Evolutionary conservation across 345 rosid species (phyloP).

Genomic region (Gossypium sturtianum): DNA sequence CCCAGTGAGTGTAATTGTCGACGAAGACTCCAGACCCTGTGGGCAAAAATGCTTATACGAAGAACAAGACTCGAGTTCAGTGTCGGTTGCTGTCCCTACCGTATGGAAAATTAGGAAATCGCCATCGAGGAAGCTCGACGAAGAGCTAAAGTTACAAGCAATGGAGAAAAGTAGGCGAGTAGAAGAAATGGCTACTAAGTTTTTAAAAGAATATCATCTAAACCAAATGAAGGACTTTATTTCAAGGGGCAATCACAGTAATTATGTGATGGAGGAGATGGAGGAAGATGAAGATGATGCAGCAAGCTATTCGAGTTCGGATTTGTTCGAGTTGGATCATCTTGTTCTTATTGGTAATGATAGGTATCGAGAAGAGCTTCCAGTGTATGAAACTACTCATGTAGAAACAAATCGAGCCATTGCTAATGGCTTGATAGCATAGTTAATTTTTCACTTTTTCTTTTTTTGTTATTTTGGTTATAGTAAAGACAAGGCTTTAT

Average conservation of each 20-base stretch:
- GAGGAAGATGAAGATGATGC: constrained; percentile 25
- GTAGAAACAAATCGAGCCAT: constrained; percentile 50
- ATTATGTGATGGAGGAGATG: constrained; percentile 5
- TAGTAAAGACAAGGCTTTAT: neutral
- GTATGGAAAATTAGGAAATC: constrained; percentile 45
- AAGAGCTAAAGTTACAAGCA: constrained; percentile 15
- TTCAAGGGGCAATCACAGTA: neutral
- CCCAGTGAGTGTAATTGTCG: constrained; percentile 63
- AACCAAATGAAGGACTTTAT: constrained; percentile 20
- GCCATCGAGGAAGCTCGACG: constrained; percentile 22
- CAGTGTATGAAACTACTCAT: constrained; percentile 65
- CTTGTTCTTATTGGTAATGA: constrained; percentile 19
- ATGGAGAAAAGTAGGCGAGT: constrained; percentile 30
- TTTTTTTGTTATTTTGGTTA: neutral
- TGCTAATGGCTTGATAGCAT: constrained; percentile 37
- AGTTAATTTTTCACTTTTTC: neutral
- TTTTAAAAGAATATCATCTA: constrained; percentile 33
- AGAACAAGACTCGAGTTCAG: constrained; percentile 17
- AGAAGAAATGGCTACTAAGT: constrained; percentile 41
- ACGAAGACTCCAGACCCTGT: constrained; percentile 48
- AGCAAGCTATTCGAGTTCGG: constrained; percentile 46
- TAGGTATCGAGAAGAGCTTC: constrained; percentile 51
- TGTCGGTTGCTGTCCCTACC: constrained; percentile 35
- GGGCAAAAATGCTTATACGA: constrained; percentile 36
- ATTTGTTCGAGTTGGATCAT: constrained; percentile 56